phyloP scores from a whole-genome alignment of 2,329 filamentous ascomycete species.

The Didymella pomorum region DNA sequence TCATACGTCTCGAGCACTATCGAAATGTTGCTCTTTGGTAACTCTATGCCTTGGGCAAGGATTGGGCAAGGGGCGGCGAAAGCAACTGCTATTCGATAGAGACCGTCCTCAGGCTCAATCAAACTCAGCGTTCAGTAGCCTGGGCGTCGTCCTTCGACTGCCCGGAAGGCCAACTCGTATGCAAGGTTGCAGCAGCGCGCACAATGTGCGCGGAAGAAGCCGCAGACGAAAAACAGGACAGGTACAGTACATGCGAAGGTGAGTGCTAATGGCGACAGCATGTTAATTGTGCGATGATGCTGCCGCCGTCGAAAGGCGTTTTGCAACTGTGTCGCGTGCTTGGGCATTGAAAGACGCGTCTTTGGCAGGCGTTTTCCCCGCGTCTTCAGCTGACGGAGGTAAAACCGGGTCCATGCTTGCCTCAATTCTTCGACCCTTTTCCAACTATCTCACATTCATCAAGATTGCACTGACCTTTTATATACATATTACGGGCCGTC shows the following conservation, averaged over 20 bases:
- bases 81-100: not conserved
- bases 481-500: too few relatives aligned
- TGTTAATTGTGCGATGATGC: not conserved
- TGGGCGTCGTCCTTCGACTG: not conserved
- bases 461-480: too few relatives aligned
- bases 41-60: not conserved
- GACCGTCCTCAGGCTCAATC: not conserved
- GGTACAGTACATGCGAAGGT: not conserved
- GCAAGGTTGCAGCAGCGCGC: not conserved
- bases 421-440: not conserved
- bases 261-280: not conserved
- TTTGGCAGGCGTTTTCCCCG: not conserved
- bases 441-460: too few relatives aligned
- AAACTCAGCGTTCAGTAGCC: not conserved
- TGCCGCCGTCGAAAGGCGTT: too few relatives aligned
- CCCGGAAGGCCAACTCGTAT: not conserved
- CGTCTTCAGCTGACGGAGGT: not conserved
- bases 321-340: not conserved
- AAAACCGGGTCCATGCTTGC: not conserved
- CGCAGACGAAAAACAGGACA: not conserved
- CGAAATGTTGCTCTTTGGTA: not conserved
- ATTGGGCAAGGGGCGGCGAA: too few relatives aligned
- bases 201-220: not conserved
- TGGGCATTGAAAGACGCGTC: not conserved
- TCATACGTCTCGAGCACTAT: slow-evolving; percentile 3